Conservation (phyloP, 176 grass and related monocot genomes). For the Puccinellia tenuiflora region DNA sequence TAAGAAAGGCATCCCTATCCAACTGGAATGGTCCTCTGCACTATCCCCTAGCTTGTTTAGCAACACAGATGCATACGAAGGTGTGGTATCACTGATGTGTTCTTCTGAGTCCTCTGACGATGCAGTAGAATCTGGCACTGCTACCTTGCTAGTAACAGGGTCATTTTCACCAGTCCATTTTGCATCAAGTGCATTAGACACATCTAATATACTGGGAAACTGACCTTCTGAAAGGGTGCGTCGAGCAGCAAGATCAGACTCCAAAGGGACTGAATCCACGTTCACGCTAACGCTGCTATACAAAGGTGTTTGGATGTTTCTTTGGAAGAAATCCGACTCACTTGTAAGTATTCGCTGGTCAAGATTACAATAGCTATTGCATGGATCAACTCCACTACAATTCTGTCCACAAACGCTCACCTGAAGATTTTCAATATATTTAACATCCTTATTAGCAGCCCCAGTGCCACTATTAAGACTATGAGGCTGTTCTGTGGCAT, state of each 20-base stretch:
- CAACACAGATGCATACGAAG: slow-evolving; percentile 45
- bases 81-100: slow-evolving; percentile 38
- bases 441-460: slow-evolving; percentile 25
- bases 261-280: slow-evolving; percentile 43
- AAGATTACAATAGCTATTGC: slow-evolving; percentile 24
- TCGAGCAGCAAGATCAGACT: slow-evolving; percentile 52
- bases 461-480: slow-evolving; percentile 25
- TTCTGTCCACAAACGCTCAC: slow-evolving; percentile 28
- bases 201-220: slow-evolving; percentile 62
- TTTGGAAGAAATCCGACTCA: slow-evolving; percentile 46
- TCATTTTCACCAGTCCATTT: slow-evolving; percentile 83
- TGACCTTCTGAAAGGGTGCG: slow-evolving; percentile 88
- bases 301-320: slow-evolving; percentile 37
- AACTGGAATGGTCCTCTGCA: slow-evolving; percentile 56
- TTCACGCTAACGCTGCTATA: slow-evolving; percentile 61
- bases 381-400: slow-evolving; percentile 10
- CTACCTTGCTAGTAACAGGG: slow-evolving; percentile 31
- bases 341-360: slow-evolving; percentile 3
- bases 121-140: slow-evolving; percentile 35
- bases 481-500: slow-evolving; percentile 43
- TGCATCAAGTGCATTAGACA: slow-evolving; percentile 73
- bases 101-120: slow-evolving; percentile 53
- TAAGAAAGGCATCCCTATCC: slow-evolving; percentile 59
- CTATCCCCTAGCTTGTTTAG: slow-evolving; percentile 55
- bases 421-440: slow-evolving; percentile 33